Evolutionary conservation across 257 asterid species (phyloP).

Genomic region (Fraxinus americana): DNA sequence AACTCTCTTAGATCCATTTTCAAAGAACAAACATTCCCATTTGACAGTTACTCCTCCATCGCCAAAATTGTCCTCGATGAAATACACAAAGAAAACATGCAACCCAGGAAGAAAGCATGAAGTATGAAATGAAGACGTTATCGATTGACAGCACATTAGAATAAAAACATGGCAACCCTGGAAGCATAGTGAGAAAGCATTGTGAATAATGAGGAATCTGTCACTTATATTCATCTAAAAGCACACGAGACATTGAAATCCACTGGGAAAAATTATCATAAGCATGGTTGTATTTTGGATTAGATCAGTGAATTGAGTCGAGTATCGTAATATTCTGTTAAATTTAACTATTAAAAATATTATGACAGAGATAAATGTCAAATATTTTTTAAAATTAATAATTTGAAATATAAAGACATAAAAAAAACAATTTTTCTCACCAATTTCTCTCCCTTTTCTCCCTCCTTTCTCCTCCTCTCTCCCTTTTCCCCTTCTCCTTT

Average conservation of each 20-base stretch:
- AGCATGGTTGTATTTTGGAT: no score
- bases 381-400: no score
- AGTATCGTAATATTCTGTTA: no score
- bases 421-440: no score
- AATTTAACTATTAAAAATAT: no score
- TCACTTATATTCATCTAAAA: not conserved
- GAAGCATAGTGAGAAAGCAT: not conserved
- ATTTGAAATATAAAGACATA: no score
- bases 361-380: no score
- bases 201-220: not conserved
- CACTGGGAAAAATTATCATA: not conserved
- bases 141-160: not conserved
- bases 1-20: not conserved
- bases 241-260: not conserved
- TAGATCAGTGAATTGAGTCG: no score
- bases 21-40: slow-evolving; percentile 1
- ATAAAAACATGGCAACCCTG: not conserved
- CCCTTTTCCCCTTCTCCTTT: no score
- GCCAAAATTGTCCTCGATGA: not conserved
- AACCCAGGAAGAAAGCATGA: not conserved
- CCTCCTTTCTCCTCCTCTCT: no score
- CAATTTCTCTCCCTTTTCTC: no score
- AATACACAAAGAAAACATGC: not conserved
- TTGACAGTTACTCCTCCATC: not conserved
- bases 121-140: slow-evolving; percentile 3